These are phyloP conservation scores for Fraxinus sp. DNA, from an alignment of 305 asterid species.

Conservation along the genomic window DNA sequence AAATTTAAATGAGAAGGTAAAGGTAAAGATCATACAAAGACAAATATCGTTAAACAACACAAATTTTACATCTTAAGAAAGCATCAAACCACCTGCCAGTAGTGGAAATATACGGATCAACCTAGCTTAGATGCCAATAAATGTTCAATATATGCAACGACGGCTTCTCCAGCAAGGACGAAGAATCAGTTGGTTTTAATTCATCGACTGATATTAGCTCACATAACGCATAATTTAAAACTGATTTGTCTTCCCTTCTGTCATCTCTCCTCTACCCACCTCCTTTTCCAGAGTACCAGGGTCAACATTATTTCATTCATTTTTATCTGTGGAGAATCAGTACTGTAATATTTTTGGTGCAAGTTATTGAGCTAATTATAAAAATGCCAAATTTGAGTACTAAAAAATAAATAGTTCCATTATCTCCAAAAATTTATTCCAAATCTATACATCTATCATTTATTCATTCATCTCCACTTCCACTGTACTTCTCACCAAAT, in stretches of 20 bases:
- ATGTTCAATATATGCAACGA: not conserved
- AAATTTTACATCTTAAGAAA: not conserved
- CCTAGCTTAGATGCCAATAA: not conserved
- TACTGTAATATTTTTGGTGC: not conserved
- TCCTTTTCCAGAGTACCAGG: not conserved
- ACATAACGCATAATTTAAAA: not conserved
- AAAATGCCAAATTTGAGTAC: not conserved
- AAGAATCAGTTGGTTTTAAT: constrained; percentile 9
- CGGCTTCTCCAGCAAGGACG: not conserved
- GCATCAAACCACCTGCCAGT: not conserved
- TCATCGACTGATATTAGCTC: not conserved
- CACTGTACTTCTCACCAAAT: not conserved
- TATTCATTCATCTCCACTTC: not conserved
- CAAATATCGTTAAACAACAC: not conserved
- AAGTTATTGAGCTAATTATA: not conserved
- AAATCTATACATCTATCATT: not conserved
- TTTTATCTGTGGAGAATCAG: not conserved
- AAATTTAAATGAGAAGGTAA: not conserved
- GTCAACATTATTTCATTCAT: not conserved
- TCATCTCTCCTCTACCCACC: constrained; percentile 8
- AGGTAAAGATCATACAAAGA: not conserved
- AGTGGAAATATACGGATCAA: not conserved
- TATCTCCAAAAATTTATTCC: not conserved
- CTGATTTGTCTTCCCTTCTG: not conserved
- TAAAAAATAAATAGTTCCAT: not conserved